Base-by-base conservation (phyloP, 441 rosid genomes). In the Adansonia rubrostipa region DNA sequence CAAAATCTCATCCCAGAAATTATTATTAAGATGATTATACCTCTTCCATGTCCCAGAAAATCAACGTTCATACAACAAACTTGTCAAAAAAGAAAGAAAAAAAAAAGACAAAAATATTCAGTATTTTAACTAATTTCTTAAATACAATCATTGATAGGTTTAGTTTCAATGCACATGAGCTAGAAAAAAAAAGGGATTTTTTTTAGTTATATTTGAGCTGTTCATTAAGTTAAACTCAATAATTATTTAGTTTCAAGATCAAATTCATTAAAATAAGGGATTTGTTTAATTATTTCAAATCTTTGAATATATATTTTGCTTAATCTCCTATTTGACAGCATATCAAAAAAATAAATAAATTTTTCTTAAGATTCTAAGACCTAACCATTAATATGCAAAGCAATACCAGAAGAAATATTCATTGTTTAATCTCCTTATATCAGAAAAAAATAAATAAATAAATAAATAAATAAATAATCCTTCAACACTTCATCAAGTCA, bases 321-420 rank as follows among this genome's bases (percentile, higher is more conserved):
- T n/a, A 9, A 65, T 65, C 48, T 33, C 68, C 68, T 13, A 51
- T 64, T 40, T 65, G 50, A 65, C 71, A 42, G 50, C 50, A n/a
- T 42, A 40, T n/a, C 50, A 50, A n/a, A 65, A 65, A 36, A 36
- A 36, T 36, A 36, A 36, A 65, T 65, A 40, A 40, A 33, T 1
- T 33, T 22, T 36, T 65, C 70, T 65, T 20, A 40, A 3, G 50
- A 65, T 7, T 65, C 50, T 65, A 65, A 1, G 48, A 15, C 70
- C 47, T 65, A n/a, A n/a, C 70, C 22, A 40, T n/a, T 42, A 42
- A n/a, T 66, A 42, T 8, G 51, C 68, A n/a, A 17, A 17, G 53
- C 24, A 64, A 36, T 61, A 9, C 14, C 7, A 10, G 3, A 60
- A 60, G 7, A 36, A 22, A 22, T 60, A 22, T 22, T 24, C 65